Conservation (phyloP, 495 filamentous ascomycete species). For the Aspergillus cavernicola region DNA sequence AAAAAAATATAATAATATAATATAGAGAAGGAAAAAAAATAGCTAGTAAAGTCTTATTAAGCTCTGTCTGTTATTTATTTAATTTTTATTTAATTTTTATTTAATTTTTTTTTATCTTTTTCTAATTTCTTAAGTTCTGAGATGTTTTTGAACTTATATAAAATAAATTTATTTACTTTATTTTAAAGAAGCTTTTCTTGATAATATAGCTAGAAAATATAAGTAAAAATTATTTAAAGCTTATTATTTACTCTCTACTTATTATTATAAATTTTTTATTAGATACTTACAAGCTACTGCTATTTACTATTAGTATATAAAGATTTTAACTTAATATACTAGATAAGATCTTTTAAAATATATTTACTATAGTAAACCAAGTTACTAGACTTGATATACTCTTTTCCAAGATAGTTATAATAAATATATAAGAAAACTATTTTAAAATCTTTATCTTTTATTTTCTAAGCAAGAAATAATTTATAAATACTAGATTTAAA, state of each 20-base stretch:
- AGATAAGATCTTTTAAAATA: background rate
- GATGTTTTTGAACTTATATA: constrained; percentile 10
- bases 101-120: constrained; percentile 35
- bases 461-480: background rate
- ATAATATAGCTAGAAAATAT: constrained; percentile 6
- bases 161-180: constrained; percentile 3
- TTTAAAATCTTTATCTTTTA: background rate
- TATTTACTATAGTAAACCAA: background rate
- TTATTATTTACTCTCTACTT: background rate
- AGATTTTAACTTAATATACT: background rate
- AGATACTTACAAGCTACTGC: background rate
- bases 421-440: background rate
- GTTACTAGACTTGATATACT: background rate
- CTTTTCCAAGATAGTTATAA: background rate
- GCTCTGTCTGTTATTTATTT: constrained; percentile 5
- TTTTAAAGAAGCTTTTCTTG: background rate
- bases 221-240: no score
- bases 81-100: constrained; percentile 27
- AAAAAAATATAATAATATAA: background rate
- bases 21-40: background rate
- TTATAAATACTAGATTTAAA: background rate
- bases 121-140: constrained; percentile 1
- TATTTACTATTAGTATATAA: background rate
- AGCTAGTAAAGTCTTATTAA: no score
- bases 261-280: constrained; percentile 10